Evolutionary conservation across 345 rosid species (phyloP).

Genomic region (Theobroma cacao): DNA sequence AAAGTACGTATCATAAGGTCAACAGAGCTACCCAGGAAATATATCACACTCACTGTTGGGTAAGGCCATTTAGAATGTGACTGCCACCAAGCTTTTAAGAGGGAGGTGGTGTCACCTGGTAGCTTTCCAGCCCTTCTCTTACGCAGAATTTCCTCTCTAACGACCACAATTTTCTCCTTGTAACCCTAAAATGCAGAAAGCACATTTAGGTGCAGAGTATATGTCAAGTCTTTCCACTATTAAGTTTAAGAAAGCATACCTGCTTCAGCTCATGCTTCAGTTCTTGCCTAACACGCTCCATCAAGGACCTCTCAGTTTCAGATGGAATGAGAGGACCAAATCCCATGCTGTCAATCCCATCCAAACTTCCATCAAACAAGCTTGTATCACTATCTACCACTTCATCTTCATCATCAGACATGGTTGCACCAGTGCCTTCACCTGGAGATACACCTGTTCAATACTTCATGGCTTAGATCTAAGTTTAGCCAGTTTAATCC

Average conservation of each 20-base stretch:
- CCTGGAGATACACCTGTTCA: constrained; percentile 68
- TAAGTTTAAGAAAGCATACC: constrained; percentile 33
- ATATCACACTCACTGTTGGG: constrained; percentile 58
- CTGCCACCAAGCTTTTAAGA: constrained; percentile 86
- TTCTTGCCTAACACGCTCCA: constrained; percentile 87
- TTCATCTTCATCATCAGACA: constrained; percentile 89
- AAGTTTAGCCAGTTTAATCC: not conserved
- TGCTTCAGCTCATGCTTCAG: constrained; percentile 89
- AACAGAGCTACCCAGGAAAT: not conserved
- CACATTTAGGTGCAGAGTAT: constrained; percentile 13
- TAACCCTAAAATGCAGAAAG: constrained; percentile 44
- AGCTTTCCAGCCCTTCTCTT: constrained; percentile 89
- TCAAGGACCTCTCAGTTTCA: constrained; percentile 77
- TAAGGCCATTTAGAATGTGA: constrained; percentile 95
- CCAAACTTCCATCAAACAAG: constrained; percentile 39
- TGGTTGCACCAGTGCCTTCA: constrained; percentile 83
- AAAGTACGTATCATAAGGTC: not conserved
- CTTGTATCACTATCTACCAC: constrained; percentile 65
- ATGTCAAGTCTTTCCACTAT: not conserved
- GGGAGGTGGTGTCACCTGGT: constrained; percentile 82
- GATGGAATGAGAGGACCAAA: constrained; percentile 84
- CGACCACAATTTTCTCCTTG: constrained; percentile 86
- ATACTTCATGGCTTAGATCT: constrained; percentile 11
- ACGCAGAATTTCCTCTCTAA: constrained; percentile 84
- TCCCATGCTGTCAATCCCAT: constrained; percentile 60